Base-by-base conservation (phyloP, 2,329 filamentous ascomycete genomes). In the Hypoxylon sp. region DNA sequence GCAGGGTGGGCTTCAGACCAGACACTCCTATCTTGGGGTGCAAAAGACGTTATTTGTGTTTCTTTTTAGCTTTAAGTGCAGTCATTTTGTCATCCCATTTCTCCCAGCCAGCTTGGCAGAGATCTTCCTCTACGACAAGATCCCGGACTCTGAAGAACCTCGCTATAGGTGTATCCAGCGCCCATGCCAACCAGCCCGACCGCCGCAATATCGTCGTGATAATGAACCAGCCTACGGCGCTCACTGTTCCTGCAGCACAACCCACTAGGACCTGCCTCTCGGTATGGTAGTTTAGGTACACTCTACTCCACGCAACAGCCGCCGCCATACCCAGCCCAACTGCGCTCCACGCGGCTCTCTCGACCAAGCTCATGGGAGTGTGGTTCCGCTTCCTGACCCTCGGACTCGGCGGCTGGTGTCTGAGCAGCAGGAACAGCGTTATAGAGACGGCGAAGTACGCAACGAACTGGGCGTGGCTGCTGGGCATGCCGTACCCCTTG, bases 401-500 rank as follows among this genome's bases (percentile, higher is more conserved):
- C 11, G 71, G 74, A 63, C 74, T 82, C 78, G 78, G 85, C 61
- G 91, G 91, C 4, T 85, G 84, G 80, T 97, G 94, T 67, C 95
- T 88, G 67, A 94, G 84, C 50, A 97, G 86, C 48, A 99, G 86
- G 83, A 98, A 98, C 19, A 99, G 84, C 24, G 89, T 85, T 66
- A 98, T 83, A 69, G 92, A 96, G 63, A 97, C 83, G 64, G 93
- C 91, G 87, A 97, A 98, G 84, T 94, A 99, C 62, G 92, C 88
- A 68, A 95, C 92, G 79, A 98, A 99, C 83, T 99, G 96, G 8
- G 96, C 92, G 82, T 99, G 96, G 39, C 94, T 98, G 6, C 84
- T 87, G 59, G 96, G 96, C 97, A 99, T 99, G 74, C 96, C 97
- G 78, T 99, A 99, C 71, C 96, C 96, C 80, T 97, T 97, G 62